These are phyloP conservation scores for Lindgomyces ingoldianus DNA, from an alignment of 495 filamentous ascomycete species.

Conservation along the genomic window DNA sequence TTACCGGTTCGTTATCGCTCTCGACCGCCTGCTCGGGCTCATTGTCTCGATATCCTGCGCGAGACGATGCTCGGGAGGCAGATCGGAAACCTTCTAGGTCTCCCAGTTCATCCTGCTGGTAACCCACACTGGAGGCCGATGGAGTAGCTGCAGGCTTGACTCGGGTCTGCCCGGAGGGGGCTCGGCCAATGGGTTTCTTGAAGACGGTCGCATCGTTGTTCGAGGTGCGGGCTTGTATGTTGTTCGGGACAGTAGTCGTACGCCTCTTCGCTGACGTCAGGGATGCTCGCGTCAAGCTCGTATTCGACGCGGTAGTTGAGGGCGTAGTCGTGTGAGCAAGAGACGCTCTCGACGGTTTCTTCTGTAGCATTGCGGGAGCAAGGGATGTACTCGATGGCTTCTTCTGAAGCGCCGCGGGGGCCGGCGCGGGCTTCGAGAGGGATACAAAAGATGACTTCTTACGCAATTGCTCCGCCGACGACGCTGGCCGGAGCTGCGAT, in stretches of 20 bases:
- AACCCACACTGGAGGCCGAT: neutral
- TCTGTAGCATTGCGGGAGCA: slow-evolving; percentile 12
- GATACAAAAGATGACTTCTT: slow-evolving; percentile 31
- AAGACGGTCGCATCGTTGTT: slow-evolving; percentile 13
- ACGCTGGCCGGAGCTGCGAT: slow-evolving; percentile 19
- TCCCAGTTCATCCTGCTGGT: slow-evolving; percentile 35
- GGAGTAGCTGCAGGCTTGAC: neutral
- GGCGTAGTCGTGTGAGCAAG: slow-evolving; percentile 16
- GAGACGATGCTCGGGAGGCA: slow-evolving; percentile 34
- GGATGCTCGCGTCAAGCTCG: slow-evolving; percentile 14
- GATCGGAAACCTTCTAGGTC: slow-evolving; percentile 36
- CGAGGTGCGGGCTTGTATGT: slow-evolving; percentile 8
- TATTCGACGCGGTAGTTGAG: slow-evolving; percentile 9
- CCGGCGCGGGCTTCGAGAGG: slow-evolving; percentile 10
- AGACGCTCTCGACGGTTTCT: slow-evolving; percentile 29
- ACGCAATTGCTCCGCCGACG: slow-evolving; percentile 30
- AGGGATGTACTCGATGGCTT: slow-evolving; percentile 28
- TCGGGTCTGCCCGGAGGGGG: slow-evolving; percentile 30
- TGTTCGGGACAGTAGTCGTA: neutral
- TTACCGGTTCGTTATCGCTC: slow-evolving; percentile 17
- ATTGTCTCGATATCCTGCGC: slow-evolving; percentile 34
- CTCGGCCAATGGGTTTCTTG: slow-evolving; percentile 39
- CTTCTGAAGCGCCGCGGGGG: slow-evolving; percentile 22
- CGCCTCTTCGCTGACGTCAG: slow-evolving; percentile 19
- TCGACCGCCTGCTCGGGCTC: slow-evolving; percentile 32